phyloP scores from a whole-genome alignment of 495 filamentous ascomycete species.

The Neurospora sp. region DNA sequence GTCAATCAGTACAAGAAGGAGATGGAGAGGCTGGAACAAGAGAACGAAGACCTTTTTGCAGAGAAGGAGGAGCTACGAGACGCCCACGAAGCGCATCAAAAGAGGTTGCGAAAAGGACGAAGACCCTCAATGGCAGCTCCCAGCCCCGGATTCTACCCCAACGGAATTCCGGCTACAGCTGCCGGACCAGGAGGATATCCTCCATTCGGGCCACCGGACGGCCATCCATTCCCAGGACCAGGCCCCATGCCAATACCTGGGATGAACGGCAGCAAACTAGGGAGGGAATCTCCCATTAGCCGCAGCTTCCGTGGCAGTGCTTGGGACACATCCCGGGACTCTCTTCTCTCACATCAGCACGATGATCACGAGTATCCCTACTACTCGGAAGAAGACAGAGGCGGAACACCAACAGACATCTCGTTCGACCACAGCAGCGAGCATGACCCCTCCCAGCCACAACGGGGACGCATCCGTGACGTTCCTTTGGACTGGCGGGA shows the following conservation, averaged over 20 bases:
- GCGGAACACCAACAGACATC: not conserved
- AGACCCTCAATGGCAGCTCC: not conserved
- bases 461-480: not conserved
- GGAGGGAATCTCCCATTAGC: not conserved
- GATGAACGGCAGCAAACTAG: not conserved
- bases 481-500: not conserved
- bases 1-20: too few species aligned
- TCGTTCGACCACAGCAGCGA: not conserved
- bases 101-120: not conserved
- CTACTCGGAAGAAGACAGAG: not conserved
- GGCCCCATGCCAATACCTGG: not conserved
- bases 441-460: not conserved
- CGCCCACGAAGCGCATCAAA: not conserved
- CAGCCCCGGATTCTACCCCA: not conserved
- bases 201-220: not conserved
- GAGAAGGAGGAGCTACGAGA: not conserved
- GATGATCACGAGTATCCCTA: not conserved
- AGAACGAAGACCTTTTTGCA: not conserved
- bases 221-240: not conserved
- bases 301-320: not conserved
- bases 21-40: not conserved
- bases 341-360: not conserved
- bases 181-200: not conserved
- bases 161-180: not conserved
- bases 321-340: not conserved